Percentiles rank a stretch among this genome's conserved stretches.
Conservation (phyloP, 331 rosid genomes). For the Spiraea crenata region DNA sequence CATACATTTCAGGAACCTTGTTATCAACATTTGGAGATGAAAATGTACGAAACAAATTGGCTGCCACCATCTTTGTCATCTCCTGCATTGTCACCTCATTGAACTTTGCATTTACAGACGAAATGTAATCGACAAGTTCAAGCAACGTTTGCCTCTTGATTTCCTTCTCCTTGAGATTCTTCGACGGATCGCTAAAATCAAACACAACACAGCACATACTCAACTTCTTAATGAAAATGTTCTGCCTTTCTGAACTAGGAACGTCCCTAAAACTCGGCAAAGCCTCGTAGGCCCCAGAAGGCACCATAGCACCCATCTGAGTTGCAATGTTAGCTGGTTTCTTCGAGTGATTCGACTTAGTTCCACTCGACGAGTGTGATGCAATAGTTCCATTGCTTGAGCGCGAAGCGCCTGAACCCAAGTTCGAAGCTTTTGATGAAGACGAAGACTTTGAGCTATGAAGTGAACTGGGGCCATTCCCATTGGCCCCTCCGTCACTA, state of each 20-base stretch:
- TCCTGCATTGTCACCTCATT: conserved; percentile 60
- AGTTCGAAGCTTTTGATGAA: conserved; percentile 40
- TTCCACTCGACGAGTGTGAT: conserved; percentile 14
- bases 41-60: conserved; percentile 58
- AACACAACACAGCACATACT: conserved; percentile 66
- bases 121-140: conserved; percentile 70
- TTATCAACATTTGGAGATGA: conserved; percentile 51
- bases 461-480: conserved; percentile 37
- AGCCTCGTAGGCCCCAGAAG: conserved; percentile 41
- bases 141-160: conserved; percentile 61
- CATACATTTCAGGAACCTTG: conserved; percentile 46
- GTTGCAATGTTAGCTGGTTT: conserved; percentile 30
- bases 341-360: conserved; percentile 37
- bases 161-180: conserved; percentile 62
- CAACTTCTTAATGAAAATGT: conserved; percentile 52
- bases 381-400: conserved; percentile 41
- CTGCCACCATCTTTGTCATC: conserved; percentile 58
- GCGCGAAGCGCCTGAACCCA: conserved; percentile 28
- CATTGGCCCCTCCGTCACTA: conserved; percentile 40
- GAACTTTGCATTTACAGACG: conserved; percentile 55
- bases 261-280: conserved; percentile 70
- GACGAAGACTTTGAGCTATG: conserved; percentile 39
- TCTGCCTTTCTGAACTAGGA: conserved; percentile 60
- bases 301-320: conserved; percentile 31
- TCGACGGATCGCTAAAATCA: conserved; percentile 61